phyloP scores from a whole-genome alignment of 805 yeast genomes.

The Sugiyamaella valdiviana region DNA sequence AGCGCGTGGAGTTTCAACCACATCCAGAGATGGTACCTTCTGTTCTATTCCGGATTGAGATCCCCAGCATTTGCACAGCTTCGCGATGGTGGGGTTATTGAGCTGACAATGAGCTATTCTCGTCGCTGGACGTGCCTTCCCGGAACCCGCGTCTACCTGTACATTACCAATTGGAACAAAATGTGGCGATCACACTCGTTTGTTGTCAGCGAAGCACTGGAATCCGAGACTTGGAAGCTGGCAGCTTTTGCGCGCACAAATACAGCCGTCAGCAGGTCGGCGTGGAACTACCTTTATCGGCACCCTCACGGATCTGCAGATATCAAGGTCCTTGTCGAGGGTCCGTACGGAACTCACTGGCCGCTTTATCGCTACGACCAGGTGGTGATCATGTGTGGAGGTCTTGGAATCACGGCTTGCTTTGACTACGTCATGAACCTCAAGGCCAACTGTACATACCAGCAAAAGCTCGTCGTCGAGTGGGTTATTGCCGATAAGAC shows the following conservation, averaged over 20 bases:
- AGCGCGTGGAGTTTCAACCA: slow-evolving; percentile 71
- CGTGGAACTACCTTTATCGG: slow-evolving; percentile 6
- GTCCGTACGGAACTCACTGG: slow-evolving; percentile 5
- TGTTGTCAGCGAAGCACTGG: slow-evolving; percentile 33
- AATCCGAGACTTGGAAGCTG: not conserved
- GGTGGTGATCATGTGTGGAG: slow-evolving; percentile 7
- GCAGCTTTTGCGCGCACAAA: not conserved
- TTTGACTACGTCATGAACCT: slow-evolving; percentile 10
- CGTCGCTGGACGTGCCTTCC: slow-evolving; percentile 44
- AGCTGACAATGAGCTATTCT: slow-evolving; percentile 35
- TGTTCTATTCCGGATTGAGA: slow-evolving; percentile 50
- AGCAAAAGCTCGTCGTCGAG: slow-evolving; percentile 48
- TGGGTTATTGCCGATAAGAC: slow-evolving; percentile 44
- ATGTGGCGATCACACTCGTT: slow-evolving; percentile 76
- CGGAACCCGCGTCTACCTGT: slow-evolving; percentile 51
- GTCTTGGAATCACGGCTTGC: slow-evolving; percentile 8
- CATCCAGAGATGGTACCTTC: slow-evolving; percentile 46
- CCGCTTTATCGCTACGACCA: slow-evolving; percentile 5
- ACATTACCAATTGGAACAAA: slow-evolving; percentile 45
- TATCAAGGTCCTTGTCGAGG: slow-evolving; percentile 7
- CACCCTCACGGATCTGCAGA: slow-evolving; percentile 8
- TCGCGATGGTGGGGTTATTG: slow-evolving; percentile 18
- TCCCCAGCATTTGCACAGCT: slow-evolving; percentile 23
- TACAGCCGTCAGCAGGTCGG: not conserved
- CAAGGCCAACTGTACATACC: slow-evolving; percentile 4